Percentiles rank a stretch among this genome's conserved stretches.
Evolutionary conservation across 176 grass and related monocot genomes (phyloP).

Genomic region (Alopecurus myosuroides): DNA sequence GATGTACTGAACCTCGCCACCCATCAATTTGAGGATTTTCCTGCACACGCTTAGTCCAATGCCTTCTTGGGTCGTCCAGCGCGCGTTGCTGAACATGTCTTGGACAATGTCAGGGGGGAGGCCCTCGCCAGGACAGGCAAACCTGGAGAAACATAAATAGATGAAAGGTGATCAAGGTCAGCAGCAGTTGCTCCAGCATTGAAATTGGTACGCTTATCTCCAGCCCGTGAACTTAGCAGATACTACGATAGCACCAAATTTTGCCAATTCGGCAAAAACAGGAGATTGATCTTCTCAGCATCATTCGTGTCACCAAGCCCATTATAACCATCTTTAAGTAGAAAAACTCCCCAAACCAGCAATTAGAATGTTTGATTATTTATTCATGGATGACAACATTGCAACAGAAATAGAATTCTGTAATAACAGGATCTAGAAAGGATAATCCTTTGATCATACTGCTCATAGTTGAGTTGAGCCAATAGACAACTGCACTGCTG

Average conservation of each 20-base stretch:
- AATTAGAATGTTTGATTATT: background rate
- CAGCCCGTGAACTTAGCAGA: too few species aligned
- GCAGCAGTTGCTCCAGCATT: background rate
- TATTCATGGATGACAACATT: background rate
- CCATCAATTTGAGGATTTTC: conserved; percentile 89
- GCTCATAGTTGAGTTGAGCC: background rate
- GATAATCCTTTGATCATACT: background rate
- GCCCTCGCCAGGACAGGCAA: conserved; percentile 87
- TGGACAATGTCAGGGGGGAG: conserved; percentile 82
- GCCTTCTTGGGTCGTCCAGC: conserved; percentile 75
- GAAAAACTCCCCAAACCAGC: background rate
- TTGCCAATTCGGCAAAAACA: too few species aligned
- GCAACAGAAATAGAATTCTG: background rate
- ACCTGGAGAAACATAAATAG: conserved; percentile 40
- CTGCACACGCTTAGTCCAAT: conserved; percentile 71
- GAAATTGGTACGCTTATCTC: background rate
- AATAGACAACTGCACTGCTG: background rate
- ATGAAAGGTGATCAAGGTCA: background rate
- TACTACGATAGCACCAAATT: too few species aligned
- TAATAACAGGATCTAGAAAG: background rate
- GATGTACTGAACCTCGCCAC: conserved; percentile 91
- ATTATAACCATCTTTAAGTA: background rate
- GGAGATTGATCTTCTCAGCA: background rate
- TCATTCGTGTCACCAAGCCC: background rate
- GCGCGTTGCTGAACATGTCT: conserved; percentile 94